Evolutionary conservation across 345 rosid species (phyloP), one percentile per base, ranked within the genome.

Genomic region (Rhodamnia argentea): DNA sequence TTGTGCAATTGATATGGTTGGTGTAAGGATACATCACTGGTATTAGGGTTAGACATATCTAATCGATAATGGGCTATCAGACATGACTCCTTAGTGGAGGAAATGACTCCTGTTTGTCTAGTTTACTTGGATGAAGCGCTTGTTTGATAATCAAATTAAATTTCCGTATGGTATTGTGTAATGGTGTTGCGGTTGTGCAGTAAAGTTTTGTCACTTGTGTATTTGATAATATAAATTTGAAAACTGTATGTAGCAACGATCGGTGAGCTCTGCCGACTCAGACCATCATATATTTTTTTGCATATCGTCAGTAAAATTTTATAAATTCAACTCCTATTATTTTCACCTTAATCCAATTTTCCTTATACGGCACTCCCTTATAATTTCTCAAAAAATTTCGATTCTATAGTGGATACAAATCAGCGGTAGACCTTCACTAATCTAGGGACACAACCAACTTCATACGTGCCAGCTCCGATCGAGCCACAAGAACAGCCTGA

Each of bases 191-290:
- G n/a, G n/a, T n/a, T n/a, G n/a, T n/a, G n/a, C n/a, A n/a, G n/a
- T n/a, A n/a, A n/a, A n/a, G n/a, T n/a, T n/a, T n/a, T 4, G 0
- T 27, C 3, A 62, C 40, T 2, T 27, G 16, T 27, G 3, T 27
- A 9, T 27, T 59, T 14, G 10, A 14, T 27, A 9, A 13, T 18
- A 54, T 18, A 62, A 14, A 10, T 27, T 62, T 62, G 20, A 3
- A 27, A 27, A 62, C 0, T 18, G 6, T 27, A 62, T 9, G 42
- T 15, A 29, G 75, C 40, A 14, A 29, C 14, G 22, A 40, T 40
- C 0, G 14, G 5, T 62, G 18, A 0, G 42, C 5, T 15, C 22
- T 7, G 4, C 44, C 44, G 7, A 42, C 6, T 42, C 44, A 42
- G n/a, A n/a, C n/a, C n/a, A n/a, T n/a, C n/a, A n/a, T n/a, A n/a